Base-by-base conservation (phyloP, 352 stramenopile species). In the Detonula confervacea region DNA sequence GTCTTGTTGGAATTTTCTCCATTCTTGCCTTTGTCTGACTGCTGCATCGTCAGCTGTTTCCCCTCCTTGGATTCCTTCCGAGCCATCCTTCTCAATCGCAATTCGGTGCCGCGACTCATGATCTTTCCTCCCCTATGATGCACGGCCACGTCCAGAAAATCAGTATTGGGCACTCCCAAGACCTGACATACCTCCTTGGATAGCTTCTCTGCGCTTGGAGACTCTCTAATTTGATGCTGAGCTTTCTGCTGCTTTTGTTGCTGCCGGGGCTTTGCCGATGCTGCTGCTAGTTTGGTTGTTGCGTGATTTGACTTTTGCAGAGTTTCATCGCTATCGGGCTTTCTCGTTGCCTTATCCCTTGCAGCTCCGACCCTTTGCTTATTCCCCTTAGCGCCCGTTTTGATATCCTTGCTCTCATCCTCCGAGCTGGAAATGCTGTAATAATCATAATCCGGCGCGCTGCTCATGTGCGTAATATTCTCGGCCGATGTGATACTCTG, bases 21-120 rank as follows among this genome's bases (percentile, higher is more conserved):
- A 18, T 18, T 18, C 8, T 49, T 49, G 39, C 30, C 12, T 22
- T 37, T 3, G 16, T 64, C 30, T 27, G 8, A 18, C 16, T 49
- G 9, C 16, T n/a, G 16, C 16, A 6, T n/a, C 44, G 46, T 22
- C 29, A 18, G 3, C 24, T 72, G 14, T 24, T 22, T 6, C 47
- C 59, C n/a, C 42, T 22, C 20, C 1, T 68, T 46, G 7, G 14
- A 37, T 25, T 68, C 60, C 29, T 39, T 68, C 1, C 30, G 22
- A 18, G 35, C 9, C 37, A 75, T 46, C 8, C 27, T 61, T 37
- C 66, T 47, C 30, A 75, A 55, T 22, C 22, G 25, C 1, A 67
- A 12, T 24, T 67, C 66, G 12, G 66, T 75, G 42, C 52, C 20
- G 8, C 20, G 42, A 75, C 66, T 75, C 66, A 75, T 75, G 39